phyloP scores from a whole-genome alignment of 177 flowering plant genomes.

The Tripterygium wilfordii region DNA sequence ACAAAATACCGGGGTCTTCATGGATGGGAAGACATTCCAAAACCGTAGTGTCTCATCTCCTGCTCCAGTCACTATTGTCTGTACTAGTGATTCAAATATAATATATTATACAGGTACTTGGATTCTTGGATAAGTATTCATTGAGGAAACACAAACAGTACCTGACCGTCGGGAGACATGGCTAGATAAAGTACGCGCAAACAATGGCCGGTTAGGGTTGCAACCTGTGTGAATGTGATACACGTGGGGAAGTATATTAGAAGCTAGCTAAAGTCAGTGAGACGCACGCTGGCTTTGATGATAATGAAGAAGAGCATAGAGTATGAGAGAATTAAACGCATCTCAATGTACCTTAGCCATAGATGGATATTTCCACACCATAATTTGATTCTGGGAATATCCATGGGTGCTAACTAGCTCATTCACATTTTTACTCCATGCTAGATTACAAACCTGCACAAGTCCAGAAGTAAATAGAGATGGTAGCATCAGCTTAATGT shows the following conservation, averaged over 20 bases:
- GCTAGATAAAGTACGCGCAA: constrained; percentile 91
- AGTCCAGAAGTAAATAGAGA: not conserved
- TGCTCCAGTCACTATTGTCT: constrained; percentile 99
- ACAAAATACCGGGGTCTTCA: constrained; percentile 77
- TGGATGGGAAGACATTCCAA: constrained; percentile 94
- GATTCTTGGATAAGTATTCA: not conserved
- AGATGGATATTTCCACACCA: constrained; percentile 99
- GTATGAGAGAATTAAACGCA: no score
- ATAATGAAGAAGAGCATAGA: no score
- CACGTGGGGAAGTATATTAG: not conserved
- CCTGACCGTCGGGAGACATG: constrained; percentile 98
- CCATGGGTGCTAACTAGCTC: constrained; percentile 98
- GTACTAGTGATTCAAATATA: constrained; percentile 14
- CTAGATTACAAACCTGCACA: constrained; percentile 90
- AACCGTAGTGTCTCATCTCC: constrained; percentile 96
- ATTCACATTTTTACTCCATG: constrained; percentile 97
- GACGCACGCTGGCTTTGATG: no score
- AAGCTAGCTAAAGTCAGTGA: not conserved
- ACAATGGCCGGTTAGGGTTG: constrained; percentile 92
- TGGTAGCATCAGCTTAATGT: not conserved
- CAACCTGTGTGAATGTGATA: constrained; percentile 44
- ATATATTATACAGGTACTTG: not conserved
- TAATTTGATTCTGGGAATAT: constrained; percentile 95
- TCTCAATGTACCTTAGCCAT: constrained; percentile 89
- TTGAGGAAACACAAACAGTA: constrained; percentile 6